Percentiles rank a stretch among this genome's conserved stretches.
phyloP scores from a whole-genome alignment of 140 eudicot genomes.

The Cichorium intybus region DNA sequence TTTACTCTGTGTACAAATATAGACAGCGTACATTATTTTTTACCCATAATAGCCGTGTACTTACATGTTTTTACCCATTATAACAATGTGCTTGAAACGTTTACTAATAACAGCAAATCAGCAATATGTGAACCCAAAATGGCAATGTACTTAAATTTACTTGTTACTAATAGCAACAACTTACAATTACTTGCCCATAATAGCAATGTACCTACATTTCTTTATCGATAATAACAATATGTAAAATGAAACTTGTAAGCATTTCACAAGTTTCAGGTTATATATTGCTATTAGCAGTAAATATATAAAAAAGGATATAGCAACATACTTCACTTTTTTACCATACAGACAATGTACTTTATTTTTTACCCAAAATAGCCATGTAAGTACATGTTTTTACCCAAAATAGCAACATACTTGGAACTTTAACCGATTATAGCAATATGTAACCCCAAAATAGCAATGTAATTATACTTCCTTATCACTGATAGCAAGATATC shows the following conservation, averaged over 20 bases:
- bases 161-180: neutral
- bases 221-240: neutral
- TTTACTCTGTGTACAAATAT: neutral
- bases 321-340: too few species aligned
- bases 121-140: neutral
- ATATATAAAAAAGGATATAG: neutral
- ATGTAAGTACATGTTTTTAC: neutral
- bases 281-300: neutral
- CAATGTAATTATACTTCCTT: neutral
- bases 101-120: neutral
- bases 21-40: neutral
- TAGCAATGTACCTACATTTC: neutral
- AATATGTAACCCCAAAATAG: neutral
- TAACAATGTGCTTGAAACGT: neutral
- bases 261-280: neutral
- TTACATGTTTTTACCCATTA: neutral
- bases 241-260: neutral
- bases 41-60: neutral
- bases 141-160: neutral
- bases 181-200: neutral
- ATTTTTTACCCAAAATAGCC: neutral
- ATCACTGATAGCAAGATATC: neutral
- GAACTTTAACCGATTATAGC: neutral
- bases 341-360: neutral
- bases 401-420: neutral